phyloP scores from a whole-genome alignment of 2,329 filamentous ascomycete species.

The Chaetomium sp. region DNA sequence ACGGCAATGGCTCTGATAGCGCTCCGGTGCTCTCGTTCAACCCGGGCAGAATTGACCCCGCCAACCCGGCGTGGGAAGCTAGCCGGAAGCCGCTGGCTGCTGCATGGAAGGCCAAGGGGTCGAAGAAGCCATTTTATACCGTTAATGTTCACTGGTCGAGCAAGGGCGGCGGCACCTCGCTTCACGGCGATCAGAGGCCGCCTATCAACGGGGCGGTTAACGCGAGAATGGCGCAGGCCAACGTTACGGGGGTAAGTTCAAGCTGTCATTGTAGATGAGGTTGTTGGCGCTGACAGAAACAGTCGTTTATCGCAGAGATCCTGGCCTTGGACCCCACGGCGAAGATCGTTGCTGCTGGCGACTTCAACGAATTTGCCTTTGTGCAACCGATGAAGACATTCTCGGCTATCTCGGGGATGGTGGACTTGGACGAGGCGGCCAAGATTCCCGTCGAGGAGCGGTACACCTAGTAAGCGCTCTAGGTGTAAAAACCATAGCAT shows the following conservation, averaged over 20 bases:
- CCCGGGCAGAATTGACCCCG: conserved; percentile 67
- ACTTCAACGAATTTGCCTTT: conserved; percentile 73
- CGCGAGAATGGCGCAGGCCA: conserved; percentile 58
- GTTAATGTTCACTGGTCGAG: conserved; percentile 70
- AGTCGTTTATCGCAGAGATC: conserved; percentile 60
- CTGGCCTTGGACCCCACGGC: conserved; percentile 59
- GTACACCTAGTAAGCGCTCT: conserved; percentile 59
- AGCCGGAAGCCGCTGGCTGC: conserved; percentile 70
- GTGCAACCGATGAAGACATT: conserved; percentile 62
- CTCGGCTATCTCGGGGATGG: conserved; percentile 53
- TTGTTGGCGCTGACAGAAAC: conserved; percentile 15
- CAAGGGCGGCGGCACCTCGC: conserved; percentile 65
- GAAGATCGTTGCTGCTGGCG: conserved; percentile 62
- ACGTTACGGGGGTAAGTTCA: conserved; percentile 56
- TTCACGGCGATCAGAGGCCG: conserved; percentile 67
- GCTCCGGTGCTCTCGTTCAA: conserved; percentile 60
- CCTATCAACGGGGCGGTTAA: conserved; percentile 67
- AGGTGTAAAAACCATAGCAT: not conserved
- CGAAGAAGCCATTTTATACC: conserved; percentile 63
- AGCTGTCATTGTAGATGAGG: not conserved
- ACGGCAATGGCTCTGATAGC: conserved; percentile 3
- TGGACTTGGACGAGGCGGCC: conserved; percentile 64
- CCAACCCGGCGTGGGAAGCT: conserved; percentile 59
- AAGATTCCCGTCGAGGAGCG: conserved; percentile 57
- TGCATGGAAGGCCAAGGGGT: conserved; percentile 61